Percentiles rank a stretch among this genome's conserved stretches.
Evolutionary conservation across 2,329 filamentous ascomycete species (phyloP).

Genomic region (Paecilomyces niveus): DNA sequence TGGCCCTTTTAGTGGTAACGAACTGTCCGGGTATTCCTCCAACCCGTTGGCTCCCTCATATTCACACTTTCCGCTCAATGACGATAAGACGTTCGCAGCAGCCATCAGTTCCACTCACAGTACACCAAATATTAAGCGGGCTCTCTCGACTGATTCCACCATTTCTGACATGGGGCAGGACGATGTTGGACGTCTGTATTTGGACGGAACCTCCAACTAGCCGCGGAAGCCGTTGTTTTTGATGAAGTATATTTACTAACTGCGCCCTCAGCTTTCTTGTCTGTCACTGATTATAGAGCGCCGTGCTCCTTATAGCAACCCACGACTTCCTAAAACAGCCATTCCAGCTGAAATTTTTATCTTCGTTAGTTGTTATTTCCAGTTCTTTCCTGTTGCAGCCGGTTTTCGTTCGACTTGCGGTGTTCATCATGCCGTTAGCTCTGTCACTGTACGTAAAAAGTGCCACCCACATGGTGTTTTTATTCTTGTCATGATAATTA

Average conservation of each 20-base stretch:
- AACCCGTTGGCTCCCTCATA: slow-evolving; percentile 28
- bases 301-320: slow-evolving; percentile 4
- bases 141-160: slow-evolving; percentile 25
- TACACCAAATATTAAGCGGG: slow-evolving; percentile 11
- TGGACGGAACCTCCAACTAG: slow-evolving; percentile 19
- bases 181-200: slow-evolving; percentile 26
- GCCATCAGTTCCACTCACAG: slow-evolving; percentile 8
- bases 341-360: not conserved
- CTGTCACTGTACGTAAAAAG: not conserved
- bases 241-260: not conserved
- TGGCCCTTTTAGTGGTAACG: slow-evolving; percentile 16
- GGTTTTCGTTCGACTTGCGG: not conserved
- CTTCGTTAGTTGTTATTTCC: not conserved
- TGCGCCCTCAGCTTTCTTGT: not conserved
- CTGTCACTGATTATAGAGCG: not conserved
- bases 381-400: not conserved
- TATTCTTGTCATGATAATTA: not conserved
- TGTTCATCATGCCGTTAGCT: not conserved
- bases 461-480: not conserved
- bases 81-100: slow-evolving; percentile 15
- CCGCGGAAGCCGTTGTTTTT: not conserved
- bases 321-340: not conserved
- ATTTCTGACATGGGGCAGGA: slow-evolving; percentile 27
- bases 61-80: slow-evolving; percentile 12
- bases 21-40: slow-evolving; percentile 19